Evolutionary conservation across 495 filamentous ascomycete species (phyloP).

Genomic region (Letharia lupina): DNA sequence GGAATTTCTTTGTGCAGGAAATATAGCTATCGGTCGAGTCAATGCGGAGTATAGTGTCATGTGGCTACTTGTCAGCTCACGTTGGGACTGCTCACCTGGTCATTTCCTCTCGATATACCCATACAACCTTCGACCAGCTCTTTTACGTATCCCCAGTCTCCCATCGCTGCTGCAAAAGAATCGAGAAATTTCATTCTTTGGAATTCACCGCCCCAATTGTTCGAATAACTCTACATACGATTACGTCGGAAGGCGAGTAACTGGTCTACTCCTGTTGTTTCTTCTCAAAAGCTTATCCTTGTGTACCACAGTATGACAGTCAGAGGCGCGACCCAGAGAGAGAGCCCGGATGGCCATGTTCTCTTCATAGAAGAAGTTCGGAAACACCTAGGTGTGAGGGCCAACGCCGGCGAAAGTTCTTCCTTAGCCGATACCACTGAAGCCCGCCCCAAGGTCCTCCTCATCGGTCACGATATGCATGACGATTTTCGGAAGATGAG

Average conservation of each 20-base stretch:
- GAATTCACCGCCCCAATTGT: neutral
- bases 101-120: too few species aligned
- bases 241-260: neutral
- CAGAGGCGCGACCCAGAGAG: neutral
- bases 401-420: neutral
- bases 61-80: too few species aligned
- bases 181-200: neutral
- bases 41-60: too few species aligned
- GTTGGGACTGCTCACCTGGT: too few species aligned
- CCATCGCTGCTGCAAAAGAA: too few species aligned
- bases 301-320: neutral
- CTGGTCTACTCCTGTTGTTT: neutral
- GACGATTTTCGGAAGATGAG: neutral
- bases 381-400: neutral
- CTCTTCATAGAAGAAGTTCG: neutral
- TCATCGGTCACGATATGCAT: neutral
- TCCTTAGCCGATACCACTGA: neutral
- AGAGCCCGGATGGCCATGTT: neutral
- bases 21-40: too few species aligned
- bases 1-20: too few species aligned
- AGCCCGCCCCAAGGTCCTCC: neutral
- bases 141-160: too few species aligned
- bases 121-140: too few species aligned
- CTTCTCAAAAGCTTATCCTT: neutral
- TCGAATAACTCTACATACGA: too few species aligned